These are phyloP conservation scores for Fraxinus xanthoxyloides DNA, from an alignment of 305 asterid species.

Conservation along the genomic window DNA sequence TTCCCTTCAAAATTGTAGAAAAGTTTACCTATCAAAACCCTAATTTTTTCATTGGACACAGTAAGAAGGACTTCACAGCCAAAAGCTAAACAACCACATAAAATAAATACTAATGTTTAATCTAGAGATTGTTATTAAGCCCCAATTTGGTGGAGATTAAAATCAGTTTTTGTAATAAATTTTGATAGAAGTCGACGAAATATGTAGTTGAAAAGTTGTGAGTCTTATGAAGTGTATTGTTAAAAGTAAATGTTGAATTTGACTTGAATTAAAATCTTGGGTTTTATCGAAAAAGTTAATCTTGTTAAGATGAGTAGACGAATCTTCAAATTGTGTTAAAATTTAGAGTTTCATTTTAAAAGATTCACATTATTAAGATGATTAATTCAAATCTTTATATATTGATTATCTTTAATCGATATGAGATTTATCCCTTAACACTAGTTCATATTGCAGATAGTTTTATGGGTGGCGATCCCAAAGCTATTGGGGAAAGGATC, in stretches of 20 bases:
- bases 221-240: no score
- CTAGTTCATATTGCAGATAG: conserved; percentile 46
- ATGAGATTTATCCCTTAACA: neutral
- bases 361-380: no score
- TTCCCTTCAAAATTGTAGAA: neutral
- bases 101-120: neutral
- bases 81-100: neutral
- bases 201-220: no score
- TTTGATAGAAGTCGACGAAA: no score
- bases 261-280: no score
- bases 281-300: no score
- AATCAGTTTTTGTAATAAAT: no score
- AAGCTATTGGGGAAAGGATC: conserved; percentile 57
- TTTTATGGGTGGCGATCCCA: conserved; percentile 77
- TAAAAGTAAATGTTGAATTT: no score
- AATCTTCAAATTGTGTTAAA: neutral
- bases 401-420: neutral
- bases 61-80: neutral
- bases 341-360: no score
- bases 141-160: no score
- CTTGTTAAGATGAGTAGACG: neutral
- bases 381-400: no score
- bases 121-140: neutral
- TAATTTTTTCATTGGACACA: neutral
- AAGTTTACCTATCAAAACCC: neutral